Percentiles rank a stretch among this genome's conserved stretches.
Evolutionary conservation across 768 basidiomycete genomes (phyloP).

Genomic region (Kwoniella europaea): DNA sequence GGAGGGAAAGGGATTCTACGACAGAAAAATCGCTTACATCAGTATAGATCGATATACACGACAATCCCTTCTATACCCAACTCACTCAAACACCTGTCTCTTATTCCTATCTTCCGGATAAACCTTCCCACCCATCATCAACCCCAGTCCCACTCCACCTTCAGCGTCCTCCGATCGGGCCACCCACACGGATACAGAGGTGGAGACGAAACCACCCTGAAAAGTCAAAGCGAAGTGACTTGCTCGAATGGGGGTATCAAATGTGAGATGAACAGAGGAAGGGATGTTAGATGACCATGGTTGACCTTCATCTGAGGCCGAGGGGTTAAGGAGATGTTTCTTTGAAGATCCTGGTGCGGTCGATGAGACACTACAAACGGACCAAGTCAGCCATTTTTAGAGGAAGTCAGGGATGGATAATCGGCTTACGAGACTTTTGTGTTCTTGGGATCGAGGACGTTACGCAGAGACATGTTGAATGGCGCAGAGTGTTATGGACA

Average conservation of each 20-base stretch:
- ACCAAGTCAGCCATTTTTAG: too few relatives aligned
- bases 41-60: too few relatives aligned
- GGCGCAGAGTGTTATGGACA: too few relatives aligned
- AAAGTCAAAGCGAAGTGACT: conserved; percentile 55
- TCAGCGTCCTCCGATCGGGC: conserved; percentile 30
- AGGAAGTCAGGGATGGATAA: too few relatives aligned
- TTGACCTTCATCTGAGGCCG: conserved; percentile 28
- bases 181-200: conserved; percentile 41
- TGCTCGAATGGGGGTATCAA: conserved; percentile 40
- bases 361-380: conserved; percentile 18
- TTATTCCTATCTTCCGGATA: conserved; percentile 54
- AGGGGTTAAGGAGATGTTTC: conserved; percentile 31
- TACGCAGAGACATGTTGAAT: conserved; percentile 21
- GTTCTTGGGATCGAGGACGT: conserved; percentile 17
- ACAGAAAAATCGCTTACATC: too few relatives aligned
- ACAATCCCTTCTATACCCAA: not conserved
- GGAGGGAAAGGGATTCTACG: conserved; percentile 24
- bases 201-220: conserved; percentile 56
- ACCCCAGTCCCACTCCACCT: conserved; percentile 37
- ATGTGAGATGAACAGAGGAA: conserved; percentile 45
- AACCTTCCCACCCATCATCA: conserved; percentile 49
- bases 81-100: conserved; percentile 52
- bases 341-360: conserved; percentile 34
- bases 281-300: conserved; percentile 45
- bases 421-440: conserved; percentile 13